Evolutionary conservation across 2,329 filamentous ascomycete species (phyloP), one percentile per base, ranked within the genome.

Genomic region (Pseudocercospora crystallina): DNA sequence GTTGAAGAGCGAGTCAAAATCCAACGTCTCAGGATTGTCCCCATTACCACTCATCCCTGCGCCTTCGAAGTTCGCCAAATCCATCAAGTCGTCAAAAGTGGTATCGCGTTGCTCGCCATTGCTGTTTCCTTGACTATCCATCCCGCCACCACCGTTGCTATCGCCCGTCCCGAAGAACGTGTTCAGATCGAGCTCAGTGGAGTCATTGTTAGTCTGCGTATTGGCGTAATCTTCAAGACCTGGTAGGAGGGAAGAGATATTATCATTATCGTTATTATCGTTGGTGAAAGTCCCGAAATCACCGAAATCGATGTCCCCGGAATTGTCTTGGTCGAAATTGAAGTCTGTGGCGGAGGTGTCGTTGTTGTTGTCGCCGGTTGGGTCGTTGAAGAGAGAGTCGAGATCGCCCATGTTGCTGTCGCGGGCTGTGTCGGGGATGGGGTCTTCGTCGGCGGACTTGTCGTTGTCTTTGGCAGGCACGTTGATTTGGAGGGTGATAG

Each of bases 191-290:
- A 59, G 54, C 39, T 64, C 59, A 10, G 47, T 49, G 36, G 49
- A 49, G 8, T 35, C 44, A 11, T 57, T 60, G 30, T 50, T 56
- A 5, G 51, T 50, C 32, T 58, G 49, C 13, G 56, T 61, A 34
- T 71, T 73, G 13, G 72, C 68, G 58, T 71, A 73, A 59, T 71
- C 65, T 53, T 75, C 65, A 45, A 76, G 59, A 48, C 74, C 67
- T 33, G 74, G 65, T 5, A 72, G 60, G 7, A 75, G 63, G 2
- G 70, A 66, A 8, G 63, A 65, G 26, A 73, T 65, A 53, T 61
- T 60, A 53, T 63, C 56, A 43, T 65, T 63, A 38, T 65, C 59
- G 35, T 58, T 61, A 20, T 58, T 61, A 29, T 47, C 47, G 20
- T 50, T 56, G 35, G 59, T 59, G 39, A 57, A 57, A 35, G 49